phyloP scores from a whole-genome alignment of 768 basidiomycete genomes.

The Lactarius hengduanensis region DNA sequence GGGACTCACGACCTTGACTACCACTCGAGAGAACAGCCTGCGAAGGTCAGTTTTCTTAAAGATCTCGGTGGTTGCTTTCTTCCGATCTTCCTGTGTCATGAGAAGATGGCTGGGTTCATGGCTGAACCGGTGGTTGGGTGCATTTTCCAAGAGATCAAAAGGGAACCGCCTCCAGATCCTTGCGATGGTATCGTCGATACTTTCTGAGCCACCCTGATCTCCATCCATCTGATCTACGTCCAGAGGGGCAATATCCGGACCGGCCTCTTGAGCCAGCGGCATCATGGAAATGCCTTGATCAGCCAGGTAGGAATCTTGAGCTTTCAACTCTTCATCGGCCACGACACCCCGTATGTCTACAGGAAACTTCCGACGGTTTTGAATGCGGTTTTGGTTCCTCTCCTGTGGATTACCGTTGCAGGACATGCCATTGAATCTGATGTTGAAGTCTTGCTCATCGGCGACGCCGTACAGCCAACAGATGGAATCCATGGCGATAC shows the following conservation, averaged over 20 bases:
- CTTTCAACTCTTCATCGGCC: too few relatives aligned
- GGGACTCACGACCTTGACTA: not conserved
- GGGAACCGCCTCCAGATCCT: not conserved
- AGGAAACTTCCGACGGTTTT: too few relatives aligned
- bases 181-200: not conserved
- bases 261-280: not conserved
- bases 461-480: not conserved
- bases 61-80: not conserved
- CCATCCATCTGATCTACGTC: not conserved
- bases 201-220: not conserved
- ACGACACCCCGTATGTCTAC: too few relatives aligned
- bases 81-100: not conserved
- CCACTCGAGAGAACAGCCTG: not conserved
- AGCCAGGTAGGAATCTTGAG: too few relatives aligned
- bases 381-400: too few relatives aligned
- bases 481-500: not conserved
- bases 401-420: too few relatives aligned
- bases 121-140: not conserved
- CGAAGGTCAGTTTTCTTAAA: not conserved
- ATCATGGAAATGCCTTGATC: not conserved
- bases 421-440: too few relatives aligned
- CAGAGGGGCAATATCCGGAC: not conserved
- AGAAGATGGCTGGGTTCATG: not conserved
- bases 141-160: not conserved
- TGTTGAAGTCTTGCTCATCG: not conserved